Conservation (phyloP, 441 rosid genomes). For the Jatropha podagrica region DNA sequence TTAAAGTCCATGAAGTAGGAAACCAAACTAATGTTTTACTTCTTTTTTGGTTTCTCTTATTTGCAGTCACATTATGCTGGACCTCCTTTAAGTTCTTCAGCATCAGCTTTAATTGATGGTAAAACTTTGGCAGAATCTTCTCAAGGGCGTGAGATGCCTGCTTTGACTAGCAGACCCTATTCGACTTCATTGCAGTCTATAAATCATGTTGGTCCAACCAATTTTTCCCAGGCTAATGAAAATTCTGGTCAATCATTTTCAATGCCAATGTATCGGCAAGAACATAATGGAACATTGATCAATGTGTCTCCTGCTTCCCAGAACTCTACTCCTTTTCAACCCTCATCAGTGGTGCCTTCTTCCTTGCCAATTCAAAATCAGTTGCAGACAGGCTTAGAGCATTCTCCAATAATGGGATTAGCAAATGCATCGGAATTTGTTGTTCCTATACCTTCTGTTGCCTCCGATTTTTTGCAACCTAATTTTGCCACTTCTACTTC, state of each 20-base stretch:
- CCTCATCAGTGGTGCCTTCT: constrained; percentile 26
- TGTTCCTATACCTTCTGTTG: constrained; percentile 25
- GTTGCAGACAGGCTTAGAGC: constrained; percentile 17
- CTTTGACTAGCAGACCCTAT: constrained; percentile 34
- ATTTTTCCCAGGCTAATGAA: constrained; percentile 28
- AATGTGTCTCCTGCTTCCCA: constrained; percentile 16
- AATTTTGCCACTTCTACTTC: constrained; percentile 14
- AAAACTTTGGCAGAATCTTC: constrained; percentile 32
- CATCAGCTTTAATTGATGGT: constrained; percentile 27
- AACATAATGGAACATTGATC: constrained; percentile 25
- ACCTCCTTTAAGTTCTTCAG: constrained; percentile 26
- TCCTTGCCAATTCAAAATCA: constrained; percentile 26
- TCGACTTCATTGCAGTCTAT: constrained; percentile 28
- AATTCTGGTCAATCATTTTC: constrained; percentile 33
- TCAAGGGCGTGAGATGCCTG: constrained; percentile 42
- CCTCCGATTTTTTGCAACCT: constrained; percentile 24
- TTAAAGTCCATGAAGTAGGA: not conserved
- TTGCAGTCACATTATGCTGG: constrained; percentile 37
- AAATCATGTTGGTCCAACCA: constrained; percentile 23
- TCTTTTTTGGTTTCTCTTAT: not conserved
- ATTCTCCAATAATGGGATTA: constrained; percentile 37
- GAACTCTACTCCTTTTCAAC: constrained; percentile 16
- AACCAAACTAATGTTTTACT: not conserved
- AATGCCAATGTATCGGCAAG: constrained; percentile 38
- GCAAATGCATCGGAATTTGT: constrained; percentile 36